Conservation (phyloP, 2,329 filamentous ascomycete species). For the Colletotrichum sp. region DNA sequence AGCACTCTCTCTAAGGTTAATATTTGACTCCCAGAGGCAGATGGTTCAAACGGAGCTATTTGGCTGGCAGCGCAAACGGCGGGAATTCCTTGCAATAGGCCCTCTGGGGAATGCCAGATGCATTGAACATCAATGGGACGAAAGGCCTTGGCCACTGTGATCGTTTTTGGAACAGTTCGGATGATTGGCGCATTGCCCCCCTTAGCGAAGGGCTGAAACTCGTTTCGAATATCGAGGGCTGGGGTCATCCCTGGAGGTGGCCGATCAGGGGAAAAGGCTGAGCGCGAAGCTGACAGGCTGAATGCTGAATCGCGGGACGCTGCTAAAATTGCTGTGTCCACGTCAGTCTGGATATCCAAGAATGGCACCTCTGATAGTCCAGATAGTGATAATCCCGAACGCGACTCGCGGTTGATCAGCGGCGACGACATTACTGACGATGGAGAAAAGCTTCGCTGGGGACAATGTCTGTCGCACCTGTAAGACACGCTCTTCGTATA, state of each 20-base stretch:
- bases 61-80: not conserved
- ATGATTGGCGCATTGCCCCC: conserved; percentile 13
- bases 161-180: not conserved
- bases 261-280: conserved; percentile 1
- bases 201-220: conserved; percentile 9
- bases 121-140: not conserved
- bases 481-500: conserved; percentile 10
- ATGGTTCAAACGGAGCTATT: not conserved
- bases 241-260: not conserved
- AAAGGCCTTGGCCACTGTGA: not conserved
- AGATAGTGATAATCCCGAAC: conserved; percentile 7
- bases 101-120: not conserved
- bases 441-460: not conserved
- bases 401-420: conserved; percentile 1
- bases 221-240: not conserved
- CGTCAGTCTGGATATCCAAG: not conserved
- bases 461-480: not conserved
- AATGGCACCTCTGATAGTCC: not conserved
- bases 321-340: conserved; percentile 2
- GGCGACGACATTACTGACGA: not conserved
- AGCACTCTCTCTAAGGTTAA: not conserved
- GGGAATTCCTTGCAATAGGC: not conserved
- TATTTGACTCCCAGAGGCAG: not conserved
- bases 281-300: not conserved
- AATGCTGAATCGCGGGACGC: not conserved